Conservation (phyloP, 495 filamentous ascomycete genomes). For the Hypoxylon fragiforme region DNA sequence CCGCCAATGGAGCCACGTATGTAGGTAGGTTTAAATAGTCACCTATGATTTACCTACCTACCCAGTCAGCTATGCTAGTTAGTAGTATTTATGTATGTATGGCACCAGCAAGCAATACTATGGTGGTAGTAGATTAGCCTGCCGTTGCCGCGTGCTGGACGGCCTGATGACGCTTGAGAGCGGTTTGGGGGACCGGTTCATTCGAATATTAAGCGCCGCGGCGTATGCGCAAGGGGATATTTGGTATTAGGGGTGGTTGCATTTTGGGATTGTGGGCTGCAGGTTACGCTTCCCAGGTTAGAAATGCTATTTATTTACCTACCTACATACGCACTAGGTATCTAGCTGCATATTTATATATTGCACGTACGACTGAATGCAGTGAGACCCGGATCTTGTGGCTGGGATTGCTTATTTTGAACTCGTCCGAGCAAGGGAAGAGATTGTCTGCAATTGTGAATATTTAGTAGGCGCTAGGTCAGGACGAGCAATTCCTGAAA, state of each 20-base stretch:
- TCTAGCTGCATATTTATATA: not conserved
- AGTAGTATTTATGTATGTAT: no score
- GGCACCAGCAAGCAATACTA: no score
- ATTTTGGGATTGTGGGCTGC: conserved; percentile 11
- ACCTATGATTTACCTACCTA: no score
- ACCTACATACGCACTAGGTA: no score
- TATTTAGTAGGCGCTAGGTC: not conserved
- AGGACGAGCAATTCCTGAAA: no score
- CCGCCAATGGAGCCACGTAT: conserved; percentile 32
- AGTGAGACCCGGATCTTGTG: conserved; percentile 8
- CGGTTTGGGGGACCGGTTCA: conserved; percentile 6
- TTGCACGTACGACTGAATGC: not conserved
- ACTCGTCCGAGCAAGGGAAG: no score
- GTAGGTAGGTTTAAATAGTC: no score
- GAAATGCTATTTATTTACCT: no score
- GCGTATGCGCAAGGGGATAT: conserved; percentile 14
- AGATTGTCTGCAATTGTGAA: no score
- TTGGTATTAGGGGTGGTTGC: no score
- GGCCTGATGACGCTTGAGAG: conserved; percentile 7
- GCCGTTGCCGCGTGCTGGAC: conserved; percentile 14
- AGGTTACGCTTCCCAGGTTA: conserved; percentile 21
- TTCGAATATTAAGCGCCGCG: conserved; percentile 31
- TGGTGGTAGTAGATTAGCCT: not conserved
- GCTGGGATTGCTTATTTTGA: no score
- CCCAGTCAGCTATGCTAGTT: no score